A percentile compares a stretch with the other conserved stretches of the same genome.
Evolutionary conservation across 495 filamentous ascomycete species (phyloP).

Genomic region (Evernia prunastri): DNA sequence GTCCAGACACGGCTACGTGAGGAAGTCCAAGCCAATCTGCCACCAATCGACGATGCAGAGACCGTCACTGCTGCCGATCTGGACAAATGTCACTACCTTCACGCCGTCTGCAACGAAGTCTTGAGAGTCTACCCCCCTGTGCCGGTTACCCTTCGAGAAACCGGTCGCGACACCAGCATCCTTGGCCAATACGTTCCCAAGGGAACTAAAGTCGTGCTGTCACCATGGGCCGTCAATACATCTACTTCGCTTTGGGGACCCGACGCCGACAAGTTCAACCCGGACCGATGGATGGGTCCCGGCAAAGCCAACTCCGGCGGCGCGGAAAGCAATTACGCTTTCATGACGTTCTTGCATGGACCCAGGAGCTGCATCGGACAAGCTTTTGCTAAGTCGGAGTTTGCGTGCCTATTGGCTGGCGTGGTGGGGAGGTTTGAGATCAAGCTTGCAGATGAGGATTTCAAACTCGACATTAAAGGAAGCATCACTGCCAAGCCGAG

Average conservation of each 20-base stretch:
- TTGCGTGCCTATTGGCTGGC: constrained; percentile 71
- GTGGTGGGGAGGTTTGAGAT: constrained; percentile 67
- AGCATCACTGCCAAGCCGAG: constrained; percentile 57
- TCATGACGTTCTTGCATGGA: constrained; percentile 79
- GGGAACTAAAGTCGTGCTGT: constrained; percentile 45
- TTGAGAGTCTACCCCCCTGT: constrained; percentile 54
- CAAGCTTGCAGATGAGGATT: constrained; percentile 52
- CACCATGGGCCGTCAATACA: constrained; percentile 61
- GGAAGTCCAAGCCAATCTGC: constrained; percentile 57
- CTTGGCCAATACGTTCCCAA: constrained; percentile 48
- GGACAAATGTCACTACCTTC: constrained; percentile 52
- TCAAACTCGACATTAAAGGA: constrained; percentile 51
- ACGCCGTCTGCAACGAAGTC: constrained; percentile 57
- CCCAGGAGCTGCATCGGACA: constrained; percentile 76
- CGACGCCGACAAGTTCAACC: constrained; percentile 73
- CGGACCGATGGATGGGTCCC: constrained; percentile 68
- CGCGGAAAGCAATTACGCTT: constrained; percentile 60
- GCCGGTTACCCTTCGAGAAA: constrained; percentile 56
- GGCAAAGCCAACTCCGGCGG: constrained; percentile 45
- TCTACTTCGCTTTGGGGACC: constrained; percentile 70
- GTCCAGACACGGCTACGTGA: constrained; percentile 52
- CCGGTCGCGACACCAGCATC: constrained; percentile 58
- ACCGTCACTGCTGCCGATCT: constrained; percentile 46
- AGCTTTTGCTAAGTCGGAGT: constrained; percentile 76
- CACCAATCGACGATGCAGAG: constrained; percentile 42